Evolutionary conservation across 148 eudicot genomes (phyloP).

Genomic region (Rhododendron griersonianum): DNA sequence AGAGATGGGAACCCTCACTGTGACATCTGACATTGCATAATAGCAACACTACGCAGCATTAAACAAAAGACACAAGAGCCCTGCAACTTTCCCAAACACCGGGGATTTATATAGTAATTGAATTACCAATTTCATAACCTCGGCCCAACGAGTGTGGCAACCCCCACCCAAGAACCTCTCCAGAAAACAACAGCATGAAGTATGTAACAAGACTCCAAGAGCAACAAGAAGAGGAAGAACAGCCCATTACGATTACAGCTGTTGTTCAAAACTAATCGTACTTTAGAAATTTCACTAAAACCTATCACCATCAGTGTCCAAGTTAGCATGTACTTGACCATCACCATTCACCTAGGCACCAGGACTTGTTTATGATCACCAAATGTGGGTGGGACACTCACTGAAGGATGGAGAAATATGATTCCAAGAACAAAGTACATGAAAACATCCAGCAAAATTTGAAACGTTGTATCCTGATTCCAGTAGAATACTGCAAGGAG

Average conservation of each 20-base stretch:
- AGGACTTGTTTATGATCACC: background rate
- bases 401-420: background rate
- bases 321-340: background rate
- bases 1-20: background rate
- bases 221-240: background rate
- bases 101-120: background rate
- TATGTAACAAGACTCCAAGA: background rate
- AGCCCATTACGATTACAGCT: background rate
- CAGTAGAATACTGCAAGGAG: background rate
- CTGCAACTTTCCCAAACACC: background rate
- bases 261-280: background rate
- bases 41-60: background rate
- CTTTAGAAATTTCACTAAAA: background rate
- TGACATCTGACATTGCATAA: background rate
- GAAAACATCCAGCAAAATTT: background rate
- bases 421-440: background rate
- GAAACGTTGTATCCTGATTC: background rate
- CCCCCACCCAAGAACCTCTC: background rate
- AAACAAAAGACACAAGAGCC: background rate
- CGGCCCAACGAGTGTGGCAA: background rate
- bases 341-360: background rate
- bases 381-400: background rate
- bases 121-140: background rate
- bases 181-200: background rate
- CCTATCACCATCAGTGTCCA: background rate